Evolutionary conservation across 257 asterid genomes (phyloP).

Genomic region (Lycium barbarum): DNA sequence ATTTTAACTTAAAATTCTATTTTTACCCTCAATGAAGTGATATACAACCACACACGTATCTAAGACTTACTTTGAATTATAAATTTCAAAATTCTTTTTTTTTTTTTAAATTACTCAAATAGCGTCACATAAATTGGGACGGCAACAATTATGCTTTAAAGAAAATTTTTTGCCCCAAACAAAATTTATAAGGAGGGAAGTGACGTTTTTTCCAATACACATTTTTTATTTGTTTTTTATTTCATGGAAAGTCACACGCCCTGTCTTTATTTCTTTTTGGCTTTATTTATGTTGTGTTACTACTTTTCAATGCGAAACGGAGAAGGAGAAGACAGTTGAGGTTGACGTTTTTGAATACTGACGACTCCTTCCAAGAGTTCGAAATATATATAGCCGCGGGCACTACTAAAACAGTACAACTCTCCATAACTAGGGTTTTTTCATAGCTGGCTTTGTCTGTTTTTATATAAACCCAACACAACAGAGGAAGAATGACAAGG

Average conservation of each 20-base stretch:
- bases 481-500: constrained; percentile 47
- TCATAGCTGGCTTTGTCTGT: no score
- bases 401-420: neutral
- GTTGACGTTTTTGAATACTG: constrained; percentile 37
- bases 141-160: no score
- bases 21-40: no score
- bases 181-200: neutral
- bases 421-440: neutral
- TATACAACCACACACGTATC: no score
- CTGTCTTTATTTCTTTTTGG: neutral
- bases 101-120: no score
- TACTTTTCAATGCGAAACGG: neutral
- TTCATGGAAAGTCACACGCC: neutral
- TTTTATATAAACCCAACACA: neutral
- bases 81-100: no score
- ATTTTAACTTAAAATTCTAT: no score
- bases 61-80: no score
- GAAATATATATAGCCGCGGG: constrained; percentile 55
- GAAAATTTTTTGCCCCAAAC: no score
- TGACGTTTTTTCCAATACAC: neutral
- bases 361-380: constrained; percentile 41
- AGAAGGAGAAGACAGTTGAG: neutral
- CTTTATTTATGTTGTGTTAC: neutral
- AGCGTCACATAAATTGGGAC: no score
- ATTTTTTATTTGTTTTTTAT: neutral